phyloP scores from a whole-genome alignment of 2,329 filamentous ascomycete genomes.

The Sporothrix pallida region DNA sequence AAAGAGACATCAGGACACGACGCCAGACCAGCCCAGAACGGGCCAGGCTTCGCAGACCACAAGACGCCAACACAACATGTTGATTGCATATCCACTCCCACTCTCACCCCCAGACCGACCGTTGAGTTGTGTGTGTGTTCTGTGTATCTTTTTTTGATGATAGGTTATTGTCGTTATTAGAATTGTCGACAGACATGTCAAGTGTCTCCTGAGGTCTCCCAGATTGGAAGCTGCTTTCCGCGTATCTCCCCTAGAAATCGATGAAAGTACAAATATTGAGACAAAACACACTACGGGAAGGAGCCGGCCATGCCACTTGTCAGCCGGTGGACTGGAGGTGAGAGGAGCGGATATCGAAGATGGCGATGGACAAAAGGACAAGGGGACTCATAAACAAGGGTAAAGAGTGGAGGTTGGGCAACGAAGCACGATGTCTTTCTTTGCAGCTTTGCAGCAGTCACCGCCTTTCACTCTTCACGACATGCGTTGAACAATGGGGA shows the following conservation, averaged over 20 bases:
- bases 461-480: slow-evolving; percentile 4
- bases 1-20: neutral
- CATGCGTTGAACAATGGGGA: neutral
- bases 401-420: slow-evolving; percentile 26
- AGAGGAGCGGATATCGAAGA: neutral
- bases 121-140: neutral
- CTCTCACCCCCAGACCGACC: neutral
- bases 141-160: neutral
- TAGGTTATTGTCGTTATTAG: neutral
- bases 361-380: neutral
- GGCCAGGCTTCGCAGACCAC: slow-evolving; percentile 7
- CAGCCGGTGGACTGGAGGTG: slow-evolving; percentile 3
- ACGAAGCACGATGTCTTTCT: slow-evolving; percentile 2
- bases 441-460: neutral
- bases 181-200: too few relatives aligned
- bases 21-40: neutral
- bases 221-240: neutral
- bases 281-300: neutral
- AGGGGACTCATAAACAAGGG: neutral
- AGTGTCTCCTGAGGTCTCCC: slow-evolving; percentile 11
- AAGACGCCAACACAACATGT: slow-evolving; percentile 25
- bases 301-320: neutral
- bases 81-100: neutral
- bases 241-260: neutral
- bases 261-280: neutral